Base-by-base conservation (phyloP, 1,284 basidiomycete species). In the Cystobasidium sp. region DNA sequence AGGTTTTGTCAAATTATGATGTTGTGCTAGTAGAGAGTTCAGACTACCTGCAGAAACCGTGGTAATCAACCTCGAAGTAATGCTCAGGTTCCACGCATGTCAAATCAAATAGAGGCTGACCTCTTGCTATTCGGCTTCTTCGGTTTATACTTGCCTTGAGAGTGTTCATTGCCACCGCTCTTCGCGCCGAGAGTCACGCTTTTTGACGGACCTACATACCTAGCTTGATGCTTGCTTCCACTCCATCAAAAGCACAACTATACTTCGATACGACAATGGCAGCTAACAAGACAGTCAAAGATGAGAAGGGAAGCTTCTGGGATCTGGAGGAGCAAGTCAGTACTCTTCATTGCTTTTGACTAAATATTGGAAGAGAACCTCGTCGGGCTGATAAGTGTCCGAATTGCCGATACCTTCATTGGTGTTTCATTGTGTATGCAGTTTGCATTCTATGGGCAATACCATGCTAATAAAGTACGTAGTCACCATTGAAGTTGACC, bases 401-500 rank as follows among this genome's bases (percentile, higher is more conserved):
- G 59, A 44, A 53, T 20, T 55, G 44, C 46, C 31, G 43, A 41
- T 18, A 37, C 14, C 59, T 39, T 20, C 22, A 41, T 44, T 39
- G 20, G 37, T n/a, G 14, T 31, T 20, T 14, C 6, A 39, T 52
- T 18, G 0, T 39, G 24, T 10, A 39, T 52, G 44, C 63, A 75
- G 64, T 75, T 75, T 65, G 63, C 69, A n/a, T 76, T 76, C 56
- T 76, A 76, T 65, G 75, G 78, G 1, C 68, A 78, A n/a, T 80
- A 80, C 74, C 79, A 80, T 71, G 75, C 76, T 22, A 78, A 79
- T 67, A 70, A 63, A 31, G 76, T 75, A 18, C 22, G 70, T 12
- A 18, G 20, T 37, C 20, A 20, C 37, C 9, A 4, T 9, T 12
- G 24, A 1, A 4, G 1, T 10, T 1, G 18, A n/a, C 8, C 56